phyloP scores from a whole-genome alignment of 139 green algal genomes.

The Chlamydomonas sp. region DNA sequence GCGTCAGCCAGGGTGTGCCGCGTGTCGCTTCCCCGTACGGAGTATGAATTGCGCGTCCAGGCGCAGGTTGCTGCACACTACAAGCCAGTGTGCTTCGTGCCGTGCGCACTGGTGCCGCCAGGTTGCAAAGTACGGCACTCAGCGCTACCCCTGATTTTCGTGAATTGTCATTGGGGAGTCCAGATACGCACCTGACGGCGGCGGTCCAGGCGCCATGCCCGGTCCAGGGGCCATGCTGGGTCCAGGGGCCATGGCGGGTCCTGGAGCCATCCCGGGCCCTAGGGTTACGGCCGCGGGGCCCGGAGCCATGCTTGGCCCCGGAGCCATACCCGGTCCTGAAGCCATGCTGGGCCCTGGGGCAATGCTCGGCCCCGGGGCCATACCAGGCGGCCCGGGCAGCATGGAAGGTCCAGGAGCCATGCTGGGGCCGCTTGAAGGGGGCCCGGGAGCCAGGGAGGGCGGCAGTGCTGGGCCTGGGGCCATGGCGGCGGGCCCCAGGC shows the following conservation, averaged over 20 bases:
- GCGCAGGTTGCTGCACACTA: too few species aligned
- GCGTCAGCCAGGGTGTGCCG: too few species aligned
- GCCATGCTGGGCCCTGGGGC: neutral
- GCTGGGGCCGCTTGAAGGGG: neutral
- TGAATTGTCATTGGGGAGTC: too few species aligned
- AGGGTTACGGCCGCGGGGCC: too few species aligned
- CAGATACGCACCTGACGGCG: too few species aligned
- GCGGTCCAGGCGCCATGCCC: neutral
- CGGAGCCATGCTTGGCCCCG: neutral
- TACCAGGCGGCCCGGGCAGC: neutral
- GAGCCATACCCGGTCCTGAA: neutral
- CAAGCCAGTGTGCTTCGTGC: too few species aligned
- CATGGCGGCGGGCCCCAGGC: neutral
- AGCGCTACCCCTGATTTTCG: neutral
- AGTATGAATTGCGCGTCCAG: too few species aligned
- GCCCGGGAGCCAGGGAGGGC: neutral
- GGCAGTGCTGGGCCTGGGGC: neutral
- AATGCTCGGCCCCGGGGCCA: neutral
- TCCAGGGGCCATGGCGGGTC: neutral
- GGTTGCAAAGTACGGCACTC: too few species aligned
- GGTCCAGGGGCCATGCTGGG: neutral
- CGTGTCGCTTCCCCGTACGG: too few species aligned
- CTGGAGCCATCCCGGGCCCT: neutral
- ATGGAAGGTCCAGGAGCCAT: neutral
- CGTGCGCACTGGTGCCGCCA: too few species aligned